phyloP scores from a whole-genome alignment of 192 early-diverging fungal genomes.

The Podila verticillata region DNA sequence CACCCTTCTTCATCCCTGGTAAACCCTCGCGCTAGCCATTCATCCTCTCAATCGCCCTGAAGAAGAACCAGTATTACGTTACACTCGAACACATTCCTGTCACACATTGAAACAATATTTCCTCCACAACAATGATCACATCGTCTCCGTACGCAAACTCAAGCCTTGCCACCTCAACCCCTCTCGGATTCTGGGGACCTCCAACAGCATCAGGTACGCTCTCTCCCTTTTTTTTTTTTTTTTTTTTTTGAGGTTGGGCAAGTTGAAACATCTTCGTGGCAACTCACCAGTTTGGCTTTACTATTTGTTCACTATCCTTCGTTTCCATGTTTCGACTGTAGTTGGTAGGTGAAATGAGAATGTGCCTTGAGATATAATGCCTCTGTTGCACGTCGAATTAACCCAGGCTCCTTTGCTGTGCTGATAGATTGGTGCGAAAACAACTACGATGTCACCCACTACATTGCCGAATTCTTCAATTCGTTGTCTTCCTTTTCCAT shows the following conservation, averaged over 20 bases:
- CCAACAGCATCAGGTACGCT: conserved; percentile 43
- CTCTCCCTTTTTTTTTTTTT: not conserved
- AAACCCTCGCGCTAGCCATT: too few species aligned
- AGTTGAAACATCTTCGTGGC: not conserved
- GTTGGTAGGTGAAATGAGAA: conserved; percentile 17
- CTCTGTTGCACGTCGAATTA: too few species aligned
- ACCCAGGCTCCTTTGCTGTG: not conserved
- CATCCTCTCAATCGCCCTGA: too few species aligned
- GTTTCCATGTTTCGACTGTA: conserved; percentile 3
- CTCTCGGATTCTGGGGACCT: conserved; percentile 29
- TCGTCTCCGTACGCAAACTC: conserved; percentile 14
- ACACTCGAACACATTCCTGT: too few species aligned
- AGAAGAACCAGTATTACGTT: too few species aligned
- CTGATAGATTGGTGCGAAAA: conserved; percentile 70
- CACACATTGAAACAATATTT: not conserved
- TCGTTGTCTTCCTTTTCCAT: conserved; percentile 57
- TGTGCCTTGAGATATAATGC: not conserved
- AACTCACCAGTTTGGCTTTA: not conserved
- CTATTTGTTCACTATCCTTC: not conserved
- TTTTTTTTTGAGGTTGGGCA: not conserved
- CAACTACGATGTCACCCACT: conserved; percentile 71
- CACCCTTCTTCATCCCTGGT: too few species aligned
- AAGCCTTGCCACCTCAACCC: conserved; percentile 5
- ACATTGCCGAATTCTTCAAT: conserved; percentile 79
- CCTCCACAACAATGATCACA: conserved; percentile 8